Conservation (phyloP, 306 rosid species). For the Vigna hirtella region DNA sequence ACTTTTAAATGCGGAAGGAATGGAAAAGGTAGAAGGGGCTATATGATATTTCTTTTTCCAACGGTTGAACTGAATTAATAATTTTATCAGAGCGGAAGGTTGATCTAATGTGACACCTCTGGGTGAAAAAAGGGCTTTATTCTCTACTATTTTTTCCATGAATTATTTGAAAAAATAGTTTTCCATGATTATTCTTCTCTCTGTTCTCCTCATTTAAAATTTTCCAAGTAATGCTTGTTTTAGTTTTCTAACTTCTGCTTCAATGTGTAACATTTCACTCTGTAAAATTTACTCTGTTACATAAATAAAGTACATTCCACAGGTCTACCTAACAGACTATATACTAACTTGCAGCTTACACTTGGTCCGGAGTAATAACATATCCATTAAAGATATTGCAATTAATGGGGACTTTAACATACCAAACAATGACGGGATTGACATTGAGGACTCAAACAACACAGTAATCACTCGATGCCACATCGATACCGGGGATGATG, state of each 20-base stretch:
- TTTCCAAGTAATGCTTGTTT: too few species aligned
- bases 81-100: too few species aligned
- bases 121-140: not conserved
- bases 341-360: conserved; percentile 73
- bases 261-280: too few species aligned
- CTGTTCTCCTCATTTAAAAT: too few species aligned
- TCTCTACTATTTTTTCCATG: too few species aligned
- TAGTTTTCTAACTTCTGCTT: too few species aligned
- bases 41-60: not conserved
- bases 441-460: conserved; percentile 92
- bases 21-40: not conserved
- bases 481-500: conserved; percentile 95
- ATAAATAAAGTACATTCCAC: too few species aligned
- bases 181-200: too few species aligned
- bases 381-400: conserved; percentile 62
- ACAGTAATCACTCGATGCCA: conserved; percentile 76
- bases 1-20: not conserved
- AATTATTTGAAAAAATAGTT: too few species aligned
- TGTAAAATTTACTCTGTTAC: too few species aligned
- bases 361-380: conserved; percentile 67
- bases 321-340: conserved; percentile 13
- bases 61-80: too few species aligned
- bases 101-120: too few species aligned
- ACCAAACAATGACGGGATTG: conserved; percentile 94
- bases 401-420: conserved; percentile 87